Evolutionary conservation across 371 early-diverging fungal species (phyloP), one percentile per base, ranked within the genome.

Genomic region (Mucor plumbeus): DNA sequence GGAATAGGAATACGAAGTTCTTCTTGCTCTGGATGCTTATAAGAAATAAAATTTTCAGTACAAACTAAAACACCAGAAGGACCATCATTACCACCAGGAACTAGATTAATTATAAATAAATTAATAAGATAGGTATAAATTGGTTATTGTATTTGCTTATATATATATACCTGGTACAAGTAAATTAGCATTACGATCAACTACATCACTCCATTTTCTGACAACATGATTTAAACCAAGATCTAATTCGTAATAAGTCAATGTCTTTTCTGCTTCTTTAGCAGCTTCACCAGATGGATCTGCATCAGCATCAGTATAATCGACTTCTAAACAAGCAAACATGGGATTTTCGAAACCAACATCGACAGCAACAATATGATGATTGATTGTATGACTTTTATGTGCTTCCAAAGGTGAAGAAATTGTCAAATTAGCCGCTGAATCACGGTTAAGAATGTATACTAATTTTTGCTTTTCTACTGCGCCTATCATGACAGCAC

Each of bases 341-440:
- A 96, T 86, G 4, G 99, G 99, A 78, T 98, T 99, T 69, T 99
- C 99, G 70, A 93, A 99, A 0, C 97, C 99, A 40, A 99, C 99
- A 79, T 99, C 99, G 17, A 98, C 87, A 17, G 94, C 98, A 36
- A 91, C 91, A 48, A 92, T 80, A 68, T 88, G 84, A 63, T 90
- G 90, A 63, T 91, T 87, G 21, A 98, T 71, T 0, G 91, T 90
- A 57, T 91, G 85, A 13, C 92, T 79, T 69, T 92, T 94, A 81
- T 95, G 94, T 7, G 97, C 96, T 79, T 97, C 98, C 57, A 99
- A 77, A 5, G 99, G 99, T 39, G 98, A 97, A 36, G 95, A 96
- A 39, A 99, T 96, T 7, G 95, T 92, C 54, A 97, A 77, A 40
- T 88, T 86, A 5, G 92, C 90, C 0, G 93, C 88, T 3, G 93